These are phyloP conservation scores for Globisporangium alternatum DNA, from an alignment of 352 stramenopile genomes.

Conservation along the genomic window DNA sequence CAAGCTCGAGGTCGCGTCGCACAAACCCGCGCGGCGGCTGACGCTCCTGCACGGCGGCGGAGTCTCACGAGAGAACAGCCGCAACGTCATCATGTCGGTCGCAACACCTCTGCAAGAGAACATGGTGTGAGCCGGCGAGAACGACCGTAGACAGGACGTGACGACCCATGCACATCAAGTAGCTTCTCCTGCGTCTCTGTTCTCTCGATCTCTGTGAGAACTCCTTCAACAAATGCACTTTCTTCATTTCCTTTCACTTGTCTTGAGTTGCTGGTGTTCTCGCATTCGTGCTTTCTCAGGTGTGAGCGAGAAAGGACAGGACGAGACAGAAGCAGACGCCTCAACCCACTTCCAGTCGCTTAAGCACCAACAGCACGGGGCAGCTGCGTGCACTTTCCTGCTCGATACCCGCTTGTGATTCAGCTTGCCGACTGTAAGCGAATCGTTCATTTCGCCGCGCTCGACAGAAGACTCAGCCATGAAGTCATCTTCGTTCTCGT, in stretches of 20 bases:
- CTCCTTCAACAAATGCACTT: conserved; percentile 5
- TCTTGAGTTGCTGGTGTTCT: not conserved
- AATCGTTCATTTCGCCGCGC: not conserved
- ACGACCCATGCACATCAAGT: not conserved
- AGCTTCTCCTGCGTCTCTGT: not conserved
- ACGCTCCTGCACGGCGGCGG: conserved; percentile 18
- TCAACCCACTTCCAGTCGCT: not conserved
- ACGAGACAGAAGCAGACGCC: not conserved
- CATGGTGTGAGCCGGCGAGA: conserved; percentile 11
- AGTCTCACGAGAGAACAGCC: conserved; percentile 22
- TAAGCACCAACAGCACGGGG: not conserved
- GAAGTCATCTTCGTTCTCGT: conserved; percentile 19
- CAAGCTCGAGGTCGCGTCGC: conserved; percentile 44
- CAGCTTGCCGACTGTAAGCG: not conserved
- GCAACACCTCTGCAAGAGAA: conserved; percentile 13
- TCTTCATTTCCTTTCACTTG: conserved; percentile 4
- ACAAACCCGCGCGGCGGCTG: conserved; percentile 30
- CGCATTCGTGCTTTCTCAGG: not conserved
- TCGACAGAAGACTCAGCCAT: not conserved
- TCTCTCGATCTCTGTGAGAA: not conserved
- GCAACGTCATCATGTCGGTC: conserved; percentile 11
- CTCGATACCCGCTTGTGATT: not conserved
- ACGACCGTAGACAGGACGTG: conserved; percentile 10
- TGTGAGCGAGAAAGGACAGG: conserved; percentile 2
- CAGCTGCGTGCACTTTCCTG: not conserved